phyloP scores from a whole-genome alignment of 352 stramenopile species.

The Globisporangium lucens region DNA sequence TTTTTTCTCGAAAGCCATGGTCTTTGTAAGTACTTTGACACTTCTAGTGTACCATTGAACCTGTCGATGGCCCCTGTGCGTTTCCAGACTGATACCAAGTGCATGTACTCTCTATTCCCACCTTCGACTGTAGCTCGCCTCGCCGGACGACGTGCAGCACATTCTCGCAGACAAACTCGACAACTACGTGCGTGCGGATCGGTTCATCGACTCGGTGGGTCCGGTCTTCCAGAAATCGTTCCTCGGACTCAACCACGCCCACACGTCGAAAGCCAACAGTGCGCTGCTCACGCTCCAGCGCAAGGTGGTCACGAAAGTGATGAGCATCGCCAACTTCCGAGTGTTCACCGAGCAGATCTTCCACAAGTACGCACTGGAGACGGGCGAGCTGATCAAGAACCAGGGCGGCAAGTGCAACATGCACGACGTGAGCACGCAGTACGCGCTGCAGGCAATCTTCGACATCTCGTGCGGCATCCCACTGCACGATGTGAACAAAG shows the following conservation, averaged over 20 bases:
- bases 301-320: constrained; percentile 62
- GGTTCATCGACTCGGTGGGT: constrained; percentile 55
- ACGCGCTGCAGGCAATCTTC: too few relatives aligned
- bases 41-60: too few relatives aligned
- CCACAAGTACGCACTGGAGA: too few relatives aligned
- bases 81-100: too few relatives aligned
- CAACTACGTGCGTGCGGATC: constrained; percentile 68
- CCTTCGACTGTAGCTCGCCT: constrained; percentile 27
- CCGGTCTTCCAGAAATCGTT: constrained; percentile 65
- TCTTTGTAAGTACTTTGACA: background rate
- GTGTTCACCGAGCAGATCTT: constrained; percentile 3
- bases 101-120: too few relatives aligned
- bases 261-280: constrained; percentile 18
- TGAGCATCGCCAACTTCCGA: constrained; percentile 24
- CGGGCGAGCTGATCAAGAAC: too few relatives aligned
- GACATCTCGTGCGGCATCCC: too few relatives aligned
- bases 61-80: too few relatives aligned
- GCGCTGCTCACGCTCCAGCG: constrained; percentile 31
- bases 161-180: constrained; percentile 56
- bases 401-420: too few relatives aligned
- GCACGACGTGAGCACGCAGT: too few relatives aligned
- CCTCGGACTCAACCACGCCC: constrained; percentile 33
- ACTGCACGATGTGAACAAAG: too few relatives aligned
- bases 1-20: background rate
- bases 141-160: constrained; percentile 58